phyloP scores from a whole-genome alignment of 2,329 filamentous ascomycete species.

The Hymenoscyphus salicellus region DNA sequence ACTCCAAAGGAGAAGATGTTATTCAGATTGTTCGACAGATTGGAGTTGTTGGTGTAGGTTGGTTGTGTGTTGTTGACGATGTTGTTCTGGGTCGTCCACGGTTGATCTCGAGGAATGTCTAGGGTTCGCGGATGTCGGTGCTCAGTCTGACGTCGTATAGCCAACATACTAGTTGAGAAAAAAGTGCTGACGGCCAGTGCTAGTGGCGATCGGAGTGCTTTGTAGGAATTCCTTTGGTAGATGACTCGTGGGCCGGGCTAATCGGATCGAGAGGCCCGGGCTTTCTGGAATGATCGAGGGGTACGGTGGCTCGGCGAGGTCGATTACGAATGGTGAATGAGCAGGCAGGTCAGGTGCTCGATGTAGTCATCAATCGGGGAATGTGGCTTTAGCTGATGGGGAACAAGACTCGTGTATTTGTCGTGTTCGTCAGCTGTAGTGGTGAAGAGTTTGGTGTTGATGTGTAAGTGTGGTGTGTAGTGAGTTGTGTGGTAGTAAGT shows the following conservation, averaged over 20 bases:
- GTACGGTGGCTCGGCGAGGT: background rate
- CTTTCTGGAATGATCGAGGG: slow-evolving; percentile 12
- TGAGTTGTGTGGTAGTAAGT: background rate
- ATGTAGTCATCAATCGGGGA: slow-evolving; percentile 9
- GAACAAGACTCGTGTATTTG: background rate
- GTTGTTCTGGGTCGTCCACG: background rate
- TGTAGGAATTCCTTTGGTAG: background rate
- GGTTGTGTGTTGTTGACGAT: background rate
- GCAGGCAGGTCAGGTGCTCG: slow-evolving; percentile 1
- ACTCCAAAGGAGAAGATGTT: slow-evolving; percentile 7
- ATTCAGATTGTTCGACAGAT: background rate
- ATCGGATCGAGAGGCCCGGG: slow-evolving; percentile 3
- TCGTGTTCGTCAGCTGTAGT: background rate
- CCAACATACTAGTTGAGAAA: slow-evolving; percentile 9
- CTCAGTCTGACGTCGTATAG: slow-evolving; percentile 12
- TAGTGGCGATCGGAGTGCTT: slow-evolving; percentile 9
- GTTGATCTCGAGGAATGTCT: slow-evolving; percentile 9
- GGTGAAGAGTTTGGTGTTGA: background rate
- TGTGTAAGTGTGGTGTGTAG: background rate
- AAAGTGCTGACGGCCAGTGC: background rate
- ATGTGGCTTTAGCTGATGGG: background rate
- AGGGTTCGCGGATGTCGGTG: slow-evolving; percentile 3
- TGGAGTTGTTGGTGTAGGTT: background rate
- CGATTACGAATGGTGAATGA: slow-evolving; percentile 7
- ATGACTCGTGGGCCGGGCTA: slow-evolving; percentile 7